phyloP scores from a whole-genome alignment of 768 basidiomycete species.

The Boletales sp. region DNA sequence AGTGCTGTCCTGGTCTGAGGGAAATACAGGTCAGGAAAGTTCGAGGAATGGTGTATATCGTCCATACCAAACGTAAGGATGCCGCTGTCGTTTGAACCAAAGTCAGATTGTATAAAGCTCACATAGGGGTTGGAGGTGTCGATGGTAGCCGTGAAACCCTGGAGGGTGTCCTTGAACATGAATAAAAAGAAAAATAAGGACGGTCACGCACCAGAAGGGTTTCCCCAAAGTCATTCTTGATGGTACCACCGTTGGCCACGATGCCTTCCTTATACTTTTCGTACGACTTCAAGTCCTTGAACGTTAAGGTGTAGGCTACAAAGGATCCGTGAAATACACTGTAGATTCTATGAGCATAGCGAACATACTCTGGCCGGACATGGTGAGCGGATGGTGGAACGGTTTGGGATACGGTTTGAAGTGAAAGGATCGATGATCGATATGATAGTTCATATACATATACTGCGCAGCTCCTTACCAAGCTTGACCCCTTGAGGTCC shows the following conservation, averaged over 20 bases:
- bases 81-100: neutral
- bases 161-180: neutral
- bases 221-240: slow-evolving; percentile 9
- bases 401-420: neutral
- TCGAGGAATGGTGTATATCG: neutral
- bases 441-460: neutral
- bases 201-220: neutral
- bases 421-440: neutral
- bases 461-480: neutral
- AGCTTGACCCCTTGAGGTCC: too few relatives aligned
- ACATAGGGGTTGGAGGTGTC: too few relatives aligned
- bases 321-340: neutral
- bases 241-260: neutral
- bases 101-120: too few relatives aligned
- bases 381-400: slow-evolving; percentile 1
- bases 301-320: slow-evolving; percentile 13
- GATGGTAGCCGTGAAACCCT: slow-evolving; percentile 21
- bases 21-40: neutral
- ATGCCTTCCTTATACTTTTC: slow-evolving; percentile 10
- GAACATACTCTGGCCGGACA: slow-evolving; percentile 18
- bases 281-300: slow-evolving; percentile 4
- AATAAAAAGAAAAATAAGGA: neutral
- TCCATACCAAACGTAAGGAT: slow-evolving; percentile 14
- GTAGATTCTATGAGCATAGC: neutral
- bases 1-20: slow-evolving; percentile 14